Conservation (phyloP, 805 yeast genomes). For the Suhomyces faveliae region DNA sequence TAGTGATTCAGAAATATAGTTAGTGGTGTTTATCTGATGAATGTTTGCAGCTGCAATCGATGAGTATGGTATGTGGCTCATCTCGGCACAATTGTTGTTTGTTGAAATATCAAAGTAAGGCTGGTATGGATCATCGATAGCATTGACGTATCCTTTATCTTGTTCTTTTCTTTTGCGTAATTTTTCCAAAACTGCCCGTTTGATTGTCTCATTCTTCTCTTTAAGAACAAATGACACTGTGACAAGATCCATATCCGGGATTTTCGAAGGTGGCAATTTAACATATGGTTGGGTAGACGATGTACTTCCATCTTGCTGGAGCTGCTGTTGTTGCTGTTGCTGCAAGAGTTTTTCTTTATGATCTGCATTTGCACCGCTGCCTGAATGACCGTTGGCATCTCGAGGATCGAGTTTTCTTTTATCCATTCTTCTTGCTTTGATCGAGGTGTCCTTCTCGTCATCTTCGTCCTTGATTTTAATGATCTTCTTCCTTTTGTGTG, state of each 20-base stretch:
- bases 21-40: constrained; percentile 63
- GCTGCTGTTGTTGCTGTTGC: constrained; percentile 12
- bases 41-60: constrained; percentile 67
- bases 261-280: constrained; percentile 82
- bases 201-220: constrained; percentile 75
- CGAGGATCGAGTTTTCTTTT: constrained; percentile 21
- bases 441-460: constrained; percentile 28
- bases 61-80: constrained; percentile 72
- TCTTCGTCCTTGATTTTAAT: constrained; percentile 35
- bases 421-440: constrained; percentile 23
- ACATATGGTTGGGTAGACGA: constrained; percentile 72
- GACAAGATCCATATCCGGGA: constrained; percentile 87
- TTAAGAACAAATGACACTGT: constrained; percentile 73
- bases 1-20: constrained; percentile 44
- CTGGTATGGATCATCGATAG: constrained; percentile 82
- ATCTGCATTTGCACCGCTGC: constrained; percentile 13
- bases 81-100: constrained; percentile 49
- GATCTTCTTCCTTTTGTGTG: constrained; percentile 68
- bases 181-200: constrained; percentile 82
- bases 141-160: constrained; percentile 77
- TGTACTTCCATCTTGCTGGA: constrained; percentile 8
- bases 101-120: constrained; percentile 72
- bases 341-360: constrained; percentile 12
- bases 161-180: constrained; percentile 65
- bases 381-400: constrained; percentile 12